A percentile compares a stretch with the other conserved stretches of the same genome.
Evolutionary conservation across 306 rosid species (phyloP).

Genomic region (Crotalaria pallida): DNA sequence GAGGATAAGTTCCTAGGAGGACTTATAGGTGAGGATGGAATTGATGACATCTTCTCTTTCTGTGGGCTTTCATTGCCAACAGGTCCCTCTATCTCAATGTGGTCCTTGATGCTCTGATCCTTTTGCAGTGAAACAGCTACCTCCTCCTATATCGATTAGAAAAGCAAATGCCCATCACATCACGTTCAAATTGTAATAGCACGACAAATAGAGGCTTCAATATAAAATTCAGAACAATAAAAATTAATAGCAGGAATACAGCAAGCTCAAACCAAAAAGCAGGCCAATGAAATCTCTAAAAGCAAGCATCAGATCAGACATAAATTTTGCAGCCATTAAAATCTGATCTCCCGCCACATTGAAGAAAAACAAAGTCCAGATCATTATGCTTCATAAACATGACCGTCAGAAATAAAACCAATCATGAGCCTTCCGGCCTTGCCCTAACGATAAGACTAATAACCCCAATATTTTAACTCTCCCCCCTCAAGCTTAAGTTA

Average conservation of each 20-base stretch:
- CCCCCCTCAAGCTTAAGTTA: neutral
- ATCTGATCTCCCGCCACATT: neutral
- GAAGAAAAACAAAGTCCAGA: neutral
- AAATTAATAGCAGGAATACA: neutral
- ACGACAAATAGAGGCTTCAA: neutral
- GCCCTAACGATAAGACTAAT: no score
- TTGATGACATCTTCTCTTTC: constrained; percentile 53
- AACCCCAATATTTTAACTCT: no score
- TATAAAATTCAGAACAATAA: neutral
- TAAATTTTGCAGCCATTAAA: neutral
- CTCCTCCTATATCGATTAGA: constrained; percentile 55
- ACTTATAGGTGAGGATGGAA: constrained; percentile 49
- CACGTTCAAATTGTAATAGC: neutral
- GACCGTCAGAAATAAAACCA: neutral
- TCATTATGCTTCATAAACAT: neutral
- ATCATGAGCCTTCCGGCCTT: neutral
- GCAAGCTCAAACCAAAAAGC: neutral
- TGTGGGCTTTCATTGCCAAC: constrained; percentile 41
- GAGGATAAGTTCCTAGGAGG: constrained; percentile 42
- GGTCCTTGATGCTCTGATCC: constrained; percentile 49
- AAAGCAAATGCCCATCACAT: constrained; percentile 19
- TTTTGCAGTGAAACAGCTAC: constrained; percentile 46
- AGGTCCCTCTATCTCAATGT: constrained; percentile 46
- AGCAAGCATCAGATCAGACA: constrained; percentile 3
- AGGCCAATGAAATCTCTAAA: neutral